Base-by-base conservation (phyloP, 192 early-diverging fungal genomes). In the Coemansia sp. region DNA sequence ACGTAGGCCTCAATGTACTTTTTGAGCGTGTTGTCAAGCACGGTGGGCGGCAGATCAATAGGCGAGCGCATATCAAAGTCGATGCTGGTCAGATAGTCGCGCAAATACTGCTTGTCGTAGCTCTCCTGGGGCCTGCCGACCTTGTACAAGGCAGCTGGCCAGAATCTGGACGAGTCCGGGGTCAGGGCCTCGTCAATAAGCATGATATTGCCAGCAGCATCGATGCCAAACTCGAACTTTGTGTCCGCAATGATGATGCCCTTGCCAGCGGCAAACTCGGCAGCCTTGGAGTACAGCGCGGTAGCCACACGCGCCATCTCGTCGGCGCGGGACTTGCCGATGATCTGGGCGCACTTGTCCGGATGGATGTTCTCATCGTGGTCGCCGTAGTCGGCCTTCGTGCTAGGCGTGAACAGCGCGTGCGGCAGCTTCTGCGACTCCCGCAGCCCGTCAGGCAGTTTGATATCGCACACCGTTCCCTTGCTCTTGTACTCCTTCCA, bases 351-450 rank as follows among this genome's bases (percentile, higher is more conserved):
- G 87, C 89, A 85, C 75, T 92, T 93, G 75, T 84, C 87, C 17
- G 98, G 98, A 69, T 98, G 95, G 68, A 99, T 99, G 83, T 98
- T 98, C 68, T 97, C 94, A 77, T 99, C 94, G 63, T 99, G 98
- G 58, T 94, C 93, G 37, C 98, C 98, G 71, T 96, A 89, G 63
- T 99, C 98, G 41, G 98, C 98, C 86, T 99, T 99, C 50, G 98
- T 99, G 77, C 93, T 95, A 32, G 98, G 98, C 20, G 98, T 99
- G 74, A 95, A 99, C 37, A 99, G 74, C 9, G 94, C 86, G 58
- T 86, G 70, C 5, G 85, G 87, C 46, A 99, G 89, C 68, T 90
- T 90, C 72, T 97, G 84, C 62, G 91, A 93, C 76, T 98, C 94
- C 46, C 87, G 76, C 62, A 99, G 75, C 6, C 90, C 93, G 7